These are phyloP conservation scores for Canavalia ensiformis DNA, from an alignment of 306 rosid genomes.

Conservation along the genomic window DNA sequence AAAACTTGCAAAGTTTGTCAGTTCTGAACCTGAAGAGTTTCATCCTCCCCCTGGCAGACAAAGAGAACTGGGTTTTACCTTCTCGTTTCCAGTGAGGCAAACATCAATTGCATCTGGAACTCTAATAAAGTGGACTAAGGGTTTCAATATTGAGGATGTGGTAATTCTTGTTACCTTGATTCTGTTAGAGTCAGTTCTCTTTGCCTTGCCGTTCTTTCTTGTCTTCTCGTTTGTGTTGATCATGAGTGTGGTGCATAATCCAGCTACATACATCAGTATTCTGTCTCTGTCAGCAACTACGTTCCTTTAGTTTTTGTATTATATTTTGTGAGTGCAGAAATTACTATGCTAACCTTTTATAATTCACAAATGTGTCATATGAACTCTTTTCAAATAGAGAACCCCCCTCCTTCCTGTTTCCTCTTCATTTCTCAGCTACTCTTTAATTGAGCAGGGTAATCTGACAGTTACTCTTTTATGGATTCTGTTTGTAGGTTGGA, in stretches of 20 bases:
- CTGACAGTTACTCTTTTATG: slow-evolving; percentile 21
- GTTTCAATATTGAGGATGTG: slow-evolving; percentile 81
- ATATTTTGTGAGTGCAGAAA: not conserved
- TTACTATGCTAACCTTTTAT: slow-evolving; percentile 3
- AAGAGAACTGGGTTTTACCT: slow-evolving; percentile 98
- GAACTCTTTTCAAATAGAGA: slow-evolving; percentile 23
- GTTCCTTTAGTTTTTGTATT: slow-evolving; percentile 16
- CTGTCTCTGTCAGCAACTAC: slow-evolving; percentile 18
- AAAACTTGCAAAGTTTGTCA: slow-evolving; percentile 80
- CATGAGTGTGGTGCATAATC: slow-evolving; percentile 11
- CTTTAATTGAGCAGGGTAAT: slow-evolving; percentile 13
- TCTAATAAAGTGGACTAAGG: slow-evolving; percentile 96
- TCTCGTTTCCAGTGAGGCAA: slow-evolving; percentile 95
- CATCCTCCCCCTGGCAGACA: slow-evolving; percentile 89
- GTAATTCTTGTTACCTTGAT: slow-evolving; percentile 57
- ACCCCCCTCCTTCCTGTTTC: slow-evolving; percentile 6
- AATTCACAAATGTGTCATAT: not conserved
- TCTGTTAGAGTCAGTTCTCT: slow-evolving; percentile 36
- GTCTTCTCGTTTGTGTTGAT: slow-evolving; percentile 40
- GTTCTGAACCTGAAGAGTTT: slow-evolving; percentile 80
- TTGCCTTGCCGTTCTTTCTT: slow-evolving; percentile 21
- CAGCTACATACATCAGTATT: slow-evolving; percentile 27
- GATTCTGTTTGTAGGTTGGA: slow-evolving; percentile 74
- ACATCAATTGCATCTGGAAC: slow-evolving; percentile 88
- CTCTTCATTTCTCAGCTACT: slow-evolving; percentile 7